These are phyloP conservation scores for Hymenochaete sp. DNA, from an alignment of 1,284 basidiomycete species.

Conservation along the genomic window DNA sequence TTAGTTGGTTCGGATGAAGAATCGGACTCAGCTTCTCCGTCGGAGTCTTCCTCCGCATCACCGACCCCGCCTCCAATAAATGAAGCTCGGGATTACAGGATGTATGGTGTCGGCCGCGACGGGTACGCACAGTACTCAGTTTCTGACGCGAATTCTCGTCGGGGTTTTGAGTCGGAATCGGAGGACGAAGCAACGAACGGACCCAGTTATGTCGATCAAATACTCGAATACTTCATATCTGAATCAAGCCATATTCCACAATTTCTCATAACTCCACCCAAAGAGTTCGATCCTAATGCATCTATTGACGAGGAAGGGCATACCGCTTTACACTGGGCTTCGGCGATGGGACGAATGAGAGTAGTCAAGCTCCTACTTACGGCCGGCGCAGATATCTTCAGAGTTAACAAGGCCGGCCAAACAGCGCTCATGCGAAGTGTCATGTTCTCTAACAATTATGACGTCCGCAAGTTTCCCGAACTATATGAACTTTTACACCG, in stretches of 20 bases:
- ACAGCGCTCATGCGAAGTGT: constrained; percentile 98
- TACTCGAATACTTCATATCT: constrained; percentile 98
- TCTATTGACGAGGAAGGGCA: constrained; percentile 98
- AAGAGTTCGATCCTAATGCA: constrained; percentile 93
- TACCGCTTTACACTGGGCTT: constrained; percentile 97
- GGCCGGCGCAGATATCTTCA: constrained; percentile 94
- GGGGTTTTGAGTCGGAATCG: constrained; percentile 24
- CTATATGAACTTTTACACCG: constrained; percentile 95
- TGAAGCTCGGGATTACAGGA: constrained; percentile 34
- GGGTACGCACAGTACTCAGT: constrained; percentile 30
- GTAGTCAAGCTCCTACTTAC: constrained; percentile 93
- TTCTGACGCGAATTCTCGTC: constrained; percentile 19
- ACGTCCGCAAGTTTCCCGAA: constrained; percentile 97
- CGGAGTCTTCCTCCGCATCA: constrained; percentile 77
- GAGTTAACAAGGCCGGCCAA: constrained; percentile 94
- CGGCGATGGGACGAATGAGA: constrained; percentile 96
- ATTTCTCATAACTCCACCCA: constrained; percentile 82
- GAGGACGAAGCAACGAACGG: constrained; percentile 42
- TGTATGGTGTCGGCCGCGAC: constrained; percentile 32
- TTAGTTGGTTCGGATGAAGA: constrained; percentile 68
- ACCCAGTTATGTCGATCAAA: constrained; percentile 83
- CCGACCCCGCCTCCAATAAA: constrained; percentile 84
- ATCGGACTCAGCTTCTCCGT: constrained; percentile 79
- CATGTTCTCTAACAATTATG: constrained; percentile 99
- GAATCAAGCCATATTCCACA: constrained; percentile 91